Evolutionary conservation across 768 basidiomycete species (phyloP).

Genomic region (Baorangia bicolor): DNA sequence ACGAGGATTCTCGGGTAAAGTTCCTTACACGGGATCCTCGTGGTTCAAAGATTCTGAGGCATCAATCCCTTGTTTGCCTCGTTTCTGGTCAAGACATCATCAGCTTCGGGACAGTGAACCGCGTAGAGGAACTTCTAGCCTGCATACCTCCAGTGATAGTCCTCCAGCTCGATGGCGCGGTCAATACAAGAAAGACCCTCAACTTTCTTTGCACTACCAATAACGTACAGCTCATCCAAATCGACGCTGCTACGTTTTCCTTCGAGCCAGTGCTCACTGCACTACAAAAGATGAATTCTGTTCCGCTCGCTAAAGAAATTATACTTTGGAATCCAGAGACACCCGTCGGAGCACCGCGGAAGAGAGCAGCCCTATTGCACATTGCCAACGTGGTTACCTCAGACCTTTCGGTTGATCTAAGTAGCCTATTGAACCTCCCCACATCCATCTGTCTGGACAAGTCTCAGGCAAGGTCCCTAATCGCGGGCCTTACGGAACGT

Average conservation of each 20-base stretch:
- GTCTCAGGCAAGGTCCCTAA: conserved; percentile 45
- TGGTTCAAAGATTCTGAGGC: conserved; percentile 40
- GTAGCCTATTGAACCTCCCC: conserved; percentile 33
- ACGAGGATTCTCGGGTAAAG: conserved; percentile 32
- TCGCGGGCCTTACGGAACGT: conserved; percentile 55
- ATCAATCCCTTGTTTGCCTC: conserved; percentile 57
- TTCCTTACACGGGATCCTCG: conserved; percentile 35
- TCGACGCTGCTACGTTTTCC: conserved; percentile 58
- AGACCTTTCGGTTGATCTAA: conserved; percentile 40
- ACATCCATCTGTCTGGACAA: conserved; percentile 46
- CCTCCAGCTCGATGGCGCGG: conserved; percentile 49
- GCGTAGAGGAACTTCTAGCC: conserved; percentile 53
- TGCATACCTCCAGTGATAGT: conserved; percentile 48
- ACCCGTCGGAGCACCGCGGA: not conserved
- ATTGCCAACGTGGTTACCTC: conserved; percentile 25
- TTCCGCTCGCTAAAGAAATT: conserved; percentile 53
- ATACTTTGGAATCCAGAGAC: conserved; percentile 47
- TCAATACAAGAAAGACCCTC: conserved; percentile 38
- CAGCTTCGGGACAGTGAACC: conserved; percentile 52
- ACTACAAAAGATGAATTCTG: conserved; percentile 41
- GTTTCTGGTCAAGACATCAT: conserved; percentile 47
- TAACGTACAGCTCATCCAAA: conserved; percentile 46
- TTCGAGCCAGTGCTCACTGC: conserved; percentile 59
- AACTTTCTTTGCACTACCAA: conserved; percentile 34
- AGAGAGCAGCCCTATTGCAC: conserved; percentile 4